A percentile compares a stretch with the other conserved stretches of the same genome.
These are phyloP conservation scores for Xenoacremonium recifei DNA, from an alignment of 2,329 filamentous ascomycete species.

Conservation along the genomic window DNA sequence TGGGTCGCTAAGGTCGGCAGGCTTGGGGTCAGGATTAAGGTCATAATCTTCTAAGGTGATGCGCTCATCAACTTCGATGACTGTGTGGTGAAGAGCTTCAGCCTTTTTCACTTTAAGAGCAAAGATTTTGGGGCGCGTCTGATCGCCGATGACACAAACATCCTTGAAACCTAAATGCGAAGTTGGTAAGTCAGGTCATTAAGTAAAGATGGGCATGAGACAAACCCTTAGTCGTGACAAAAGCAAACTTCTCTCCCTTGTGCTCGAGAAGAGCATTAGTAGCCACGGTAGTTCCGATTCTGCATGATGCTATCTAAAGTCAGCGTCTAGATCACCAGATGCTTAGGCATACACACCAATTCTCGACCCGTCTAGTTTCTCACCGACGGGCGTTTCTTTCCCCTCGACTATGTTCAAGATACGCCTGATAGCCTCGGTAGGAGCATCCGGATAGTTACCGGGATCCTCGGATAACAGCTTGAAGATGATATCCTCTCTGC, in stretches of 20 bases:
- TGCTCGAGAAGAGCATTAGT: slow-evolving; percentile 73
- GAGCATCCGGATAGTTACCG: slow-evolving; percentile 68
- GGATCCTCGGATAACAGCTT: slow-evolving; percentile 75
- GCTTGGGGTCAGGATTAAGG: slow-evolving; percentile 52
- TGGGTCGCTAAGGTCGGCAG: slow-evolving; percentile 34
- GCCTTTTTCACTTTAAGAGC: slow-evolving; percentile 67
- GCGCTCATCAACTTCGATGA: slow-evolving; percentile 70
- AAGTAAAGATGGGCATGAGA: not conserved
- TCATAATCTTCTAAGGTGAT: slow-evolving; percentile 74
- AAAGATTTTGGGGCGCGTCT: slow-evolving; percentile 70
- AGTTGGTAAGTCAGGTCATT: not conserved
- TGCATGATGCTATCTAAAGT: slow-evolving; percentile 54
- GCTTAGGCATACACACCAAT: slow-evolving; percentile 22
- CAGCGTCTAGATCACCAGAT: not conserved
- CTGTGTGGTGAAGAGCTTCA: slow-evolving; percentile 64
- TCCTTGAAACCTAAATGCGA: slow-evolving; percentile 54
- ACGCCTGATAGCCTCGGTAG: slow-evolving; percentile 67
- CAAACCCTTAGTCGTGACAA: slow-evolving; percentile 60
- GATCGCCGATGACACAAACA: slow-evolving; percentile 71
- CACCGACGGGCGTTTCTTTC: slow-evolving; percentile 47
- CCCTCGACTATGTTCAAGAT: slow-evolving; percentile 59
- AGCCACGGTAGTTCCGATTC: slow-evolving; percentile 75
- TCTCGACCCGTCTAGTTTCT: slow-evolving; percentile 32
- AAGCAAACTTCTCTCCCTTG: slow-evolving; percentile 69
- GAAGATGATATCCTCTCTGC: slow-evolving; percentile 68